Base-by-base conservation (phyloP, 1,284 basidiomycete species). In the Ganoderma lingzhi region DNA sequence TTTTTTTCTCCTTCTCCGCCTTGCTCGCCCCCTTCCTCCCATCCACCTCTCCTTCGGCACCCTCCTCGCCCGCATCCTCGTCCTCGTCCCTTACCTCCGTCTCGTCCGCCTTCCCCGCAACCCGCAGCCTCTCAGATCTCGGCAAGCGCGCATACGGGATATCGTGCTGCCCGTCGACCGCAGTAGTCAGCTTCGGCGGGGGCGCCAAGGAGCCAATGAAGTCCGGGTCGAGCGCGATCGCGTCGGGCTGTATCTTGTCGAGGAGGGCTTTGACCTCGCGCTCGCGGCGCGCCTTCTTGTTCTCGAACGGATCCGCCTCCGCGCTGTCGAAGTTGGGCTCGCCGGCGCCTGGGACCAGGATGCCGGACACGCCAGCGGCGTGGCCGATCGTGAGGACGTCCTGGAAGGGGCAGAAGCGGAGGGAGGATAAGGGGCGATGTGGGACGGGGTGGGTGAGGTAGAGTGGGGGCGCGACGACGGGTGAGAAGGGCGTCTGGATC, bases 291-390 rank as follows among this genome's bases (percentile, higher is more conserved):
- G 93, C 87, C 70, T 90, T 91, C 81, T 90, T 92, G 75, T 92
- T 90, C 81, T 99, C 97, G 83, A 93, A 99, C 3, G 97, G 96
- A 88, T 99, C 97, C 0, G 95, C 93, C 82, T 99, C 97, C 30
- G 86, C 82, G 68, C 93, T 94, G 80, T 99, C 97, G 79, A 97
- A 98, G 84, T 98, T 96, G 58, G 96, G 90, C 80, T 99, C 97
- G 53, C 97, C 97, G 4, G 92, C 84, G 17, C 97, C 97, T 0
- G 97, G 97, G 0, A 99, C 92, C 65, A 99, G 84, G 59, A 99
- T 86, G 61, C 88, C 93, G 1, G 94, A 94, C 35, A 99, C 85
- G 0, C 97, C 97, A 0, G 84, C 83, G 1, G 85, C 76, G 77
- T 94, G 93, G 0, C 91, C 82, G 35, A 99, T 87, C 0, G 93